A percentile compares a stretch with the other conserved stretches of the same genome.
phyloP scores from a whole-genome alignment of 768 basidiomycete genomes.

The Phaffia tasmanica region DNA sequence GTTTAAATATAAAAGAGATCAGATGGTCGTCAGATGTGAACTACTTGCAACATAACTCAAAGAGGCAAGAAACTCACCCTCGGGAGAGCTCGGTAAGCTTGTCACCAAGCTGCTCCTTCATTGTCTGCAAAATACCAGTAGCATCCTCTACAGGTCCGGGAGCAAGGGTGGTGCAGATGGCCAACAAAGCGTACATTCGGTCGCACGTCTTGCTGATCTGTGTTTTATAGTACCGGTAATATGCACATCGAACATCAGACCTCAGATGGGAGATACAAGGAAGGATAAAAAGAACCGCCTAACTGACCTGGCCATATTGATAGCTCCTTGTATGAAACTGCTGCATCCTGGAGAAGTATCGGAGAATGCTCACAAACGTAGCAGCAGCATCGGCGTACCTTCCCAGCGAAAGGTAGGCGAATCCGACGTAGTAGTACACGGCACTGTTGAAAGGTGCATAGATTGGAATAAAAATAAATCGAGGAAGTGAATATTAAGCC shows the following conservation, averaged over 20 bases:
- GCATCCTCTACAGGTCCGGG: conserved; percentile 84
- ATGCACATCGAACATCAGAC: background rate
- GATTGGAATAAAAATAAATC: conserved; percentile 53
- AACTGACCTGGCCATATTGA: conserved; percentile 78
- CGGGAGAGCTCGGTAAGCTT: conserved; percentile 74
- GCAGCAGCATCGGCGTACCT: conserved; percentile 93
- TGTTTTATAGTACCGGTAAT: background rate
- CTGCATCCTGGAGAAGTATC: conserved; percentile 90
- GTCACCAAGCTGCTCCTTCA: conserved; percentile 88
- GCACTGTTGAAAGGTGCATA: conserved; percentile 57
- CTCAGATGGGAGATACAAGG: background rate
- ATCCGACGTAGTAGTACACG: conserved; percentile 72
- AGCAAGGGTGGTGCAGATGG: conserved; percentile 83
- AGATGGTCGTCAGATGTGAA: background rate
- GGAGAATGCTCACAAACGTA: conserved; percentile 79
- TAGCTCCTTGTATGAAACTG: conserved; percentile 94
- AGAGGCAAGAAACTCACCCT: conserved; percentile 47
- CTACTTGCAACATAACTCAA: background rate
- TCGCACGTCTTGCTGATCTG: conserved; percentile 97
- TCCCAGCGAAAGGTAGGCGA: conserved; percentile 90
- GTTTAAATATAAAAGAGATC: background rate
- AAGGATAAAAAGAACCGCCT: background rate
- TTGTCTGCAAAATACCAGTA: conserved; percentile 65
- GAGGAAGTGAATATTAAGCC: conserved; percentile 57
- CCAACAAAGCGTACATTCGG: conserved; percentile 91